Percentiles rank a stretch among this genome's conserved stretches.
Evolutionary conservation across 2,329 filamentous ascomycete genomes (phyloP).

Genomic region (Fusarium sp.): DNA sequence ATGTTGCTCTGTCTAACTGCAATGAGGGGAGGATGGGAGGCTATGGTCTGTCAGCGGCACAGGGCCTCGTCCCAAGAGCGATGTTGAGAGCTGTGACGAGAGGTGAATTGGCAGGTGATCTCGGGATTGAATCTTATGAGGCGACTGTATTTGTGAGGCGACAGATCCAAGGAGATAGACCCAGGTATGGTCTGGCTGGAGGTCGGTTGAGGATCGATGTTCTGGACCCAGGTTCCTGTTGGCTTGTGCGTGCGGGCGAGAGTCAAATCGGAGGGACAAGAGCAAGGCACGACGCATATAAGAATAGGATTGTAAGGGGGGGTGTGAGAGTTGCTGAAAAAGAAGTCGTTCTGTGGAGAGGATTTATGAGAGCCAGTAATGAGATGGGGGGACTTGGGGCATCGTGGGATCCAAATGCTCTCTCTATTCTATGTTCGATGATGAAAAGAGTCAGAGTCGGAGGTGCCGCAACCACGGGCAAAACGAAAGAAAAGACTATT

Average conservation of each 20-base stretch:
- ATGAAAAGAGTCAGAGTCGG: slow-evolving; percentile 21
- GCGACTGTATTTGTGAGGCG: slow-evolving; percentile 41
- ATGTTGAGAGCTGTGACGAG: slow-evolving; percentile 27
- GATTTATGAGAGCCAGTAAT: slow-evolving; percentile 20
- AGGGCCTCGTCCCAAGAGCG: slow-evolving; percentile 29
- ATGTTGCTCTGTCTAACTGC: slow-evolving; percentile 24
- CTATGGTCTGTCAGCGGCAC: slow-evolving; percentile 33
- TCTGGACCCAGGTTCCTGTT: slow-evolving; percentile 39
- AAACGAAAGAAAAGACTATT: slow-evolving; percentile 27
- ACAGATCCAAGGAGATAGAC: slow-evolving; percentile 29
- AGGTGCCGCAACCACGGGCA: slow-evolving; percentile 40
- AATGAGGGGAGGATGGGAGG: slow-evolving; percentile 18
- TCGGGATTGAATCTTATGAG: slow-evolving; percentile 38
- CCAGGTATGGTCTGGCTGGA: slow-evolving; percentile 33
- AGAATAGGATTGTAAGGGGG: slow-evolving; percentile 24
- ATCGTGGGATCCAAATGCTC: slow-evolving; percentile 34
- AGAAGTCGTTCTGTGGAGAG: slow-evolving; percentile 25
- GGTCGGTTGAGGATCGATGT: slow-evolving; percentile 35
- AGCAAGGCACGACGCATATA: slow-evolving; percentile 21
- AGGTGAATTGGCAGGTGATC: slow-evolving; percentile 38
- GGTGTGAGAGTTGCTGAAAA: slow-evolving; percentile 15
- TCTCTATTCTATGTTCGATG: no score
- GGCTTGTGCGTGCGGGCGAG: slow-evolving; percentile 30
- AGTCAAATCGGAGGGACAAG: slow-evolving; percentile 23
- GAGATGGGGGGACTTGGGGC: slow-evolving; percentile 32